Base-by-base conservation (phyloP, 2,329 filamentous ascomycete genomes). In the Chalara sp. region DNA sequence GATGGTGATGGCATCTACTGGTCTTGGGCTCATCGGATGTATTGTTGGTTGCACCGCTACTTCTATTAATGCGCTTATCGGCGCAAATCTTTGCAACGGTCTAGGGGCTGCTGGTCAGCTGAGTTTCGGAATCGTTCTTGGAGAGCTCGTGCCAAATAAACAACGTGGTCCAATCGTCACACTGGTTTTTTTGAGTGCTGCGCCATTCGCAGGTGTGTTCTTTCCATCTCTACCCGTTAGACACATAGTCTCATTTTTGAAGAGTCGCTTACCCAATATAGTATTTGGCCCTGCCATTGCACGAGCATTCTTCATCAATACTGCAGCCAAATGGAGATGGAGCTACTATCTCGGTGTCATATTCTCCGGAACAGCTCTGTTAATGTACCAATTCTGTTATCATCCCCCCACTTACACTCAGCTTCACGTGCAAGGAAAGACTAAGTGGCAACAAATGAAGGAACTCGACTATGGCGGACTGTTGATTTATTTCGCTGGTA, bases 341-440 rank as follows among this genome's bases (percentile, higher is more conserved):
- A 69, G 64, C 50, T 79, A 73, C 59, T 76, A 73, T 56, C 57
- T 78, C 4, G 70, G 70, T 50, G 71, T 73, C 56, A 72, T 75
- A 48, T 63, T 72, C 50, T 68, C 65, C 35, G 65, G 63, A n/a
- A 51, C 73, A 28, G 64, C 69, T 8, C 56, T 72, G 2, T 58
- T 66, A 1, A 64, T 74, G 6, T 75, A 70, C 51, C 62, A 64
- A 33, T 65, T 73, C 54, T 70, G 73, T 50, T 78, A 76, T 61
- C 69, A 70, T 54, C 75, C 73, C 29, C 73, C 75, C n/a, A 69
- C 67, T 6, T 75, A 69, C 59, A 59, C 66, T 21, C 69, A 71
- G 61, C 67, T 74, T 13, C 70, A 74, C 52, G 59, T 68, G 29
- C 40, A 62, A 48, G 61, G 65, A 49, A 57, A 65, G 58, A 64